Evolutionary conservation across 331 rosid species (phyloP).

Genomic region (Acacia pycnantha): DNA sequence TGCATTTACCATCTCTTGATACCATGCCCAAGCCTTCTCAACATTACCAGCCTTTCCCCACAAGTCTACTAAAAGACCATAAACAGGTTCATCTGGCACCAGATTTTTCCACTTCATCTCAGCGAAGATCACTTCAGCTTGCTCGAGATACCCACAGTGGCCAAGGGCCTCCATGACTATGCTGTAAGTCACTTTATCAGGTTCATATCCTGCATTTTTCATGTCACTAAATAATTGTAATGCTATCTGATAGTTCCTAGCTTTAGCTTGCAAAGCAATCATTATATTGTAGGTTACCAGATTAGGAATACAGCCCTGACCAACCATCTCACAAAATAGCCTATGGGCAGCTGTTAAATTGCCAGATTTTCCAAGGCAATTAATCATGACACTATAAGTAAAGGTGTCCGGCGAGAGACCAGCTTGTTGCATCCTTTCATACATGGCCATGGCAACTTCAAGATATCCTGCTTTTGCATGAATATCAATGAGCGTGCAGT

Average conservation of each 20-base stretch:
- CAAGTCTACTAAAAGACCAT: slow-evolving; percentile 89
- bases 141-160: slow-evolving; percentile 88
- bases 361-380: slow-evolving; percentile 6
- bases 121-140: slow-evolving; percentile 73
- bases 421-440: slow-evolving; percentile 81
- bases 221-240: slow-evolving; percentile 77
- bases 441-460: slow-evolving; percentile 80
- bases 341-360: slow-evolving; percentile 60
- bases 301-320: slow-evolving; percentile 86
- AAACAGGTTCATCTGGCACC: slow-evolving; percentile 94
- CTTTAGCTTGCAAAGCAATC: slow-evolving; percentile 94
- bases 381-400: not conserved
- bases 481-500: slow-evolving; percentile 93
- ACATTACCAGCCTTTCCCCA: slow-evolving; percentile 70
- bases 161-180: slow-evolving; percentile 99
- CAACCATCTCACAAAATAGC: slow-evolving; percentile 81
- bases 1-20: slow-evolving; percentile 69
- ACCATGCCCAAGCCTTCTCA: slow-evolving; percentile 90
- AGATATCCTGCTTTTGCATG: slow-evolving; percentile 94
- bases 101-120: slow-evolving; percentile 82
- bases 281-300: slow-evolving; percentile 92
- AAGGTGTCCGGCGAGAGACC: slow-evolving; percentile 89
- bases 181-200: slow-evolving; percentile 89
- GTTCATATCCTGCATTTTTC: slow-evolving; percentile 84
- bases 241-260: slow-evolving; percentile 81